Conservation (phyloP, 2,329 filamentous ascomycete genomes). For the Penicillium sp. region DNA sequence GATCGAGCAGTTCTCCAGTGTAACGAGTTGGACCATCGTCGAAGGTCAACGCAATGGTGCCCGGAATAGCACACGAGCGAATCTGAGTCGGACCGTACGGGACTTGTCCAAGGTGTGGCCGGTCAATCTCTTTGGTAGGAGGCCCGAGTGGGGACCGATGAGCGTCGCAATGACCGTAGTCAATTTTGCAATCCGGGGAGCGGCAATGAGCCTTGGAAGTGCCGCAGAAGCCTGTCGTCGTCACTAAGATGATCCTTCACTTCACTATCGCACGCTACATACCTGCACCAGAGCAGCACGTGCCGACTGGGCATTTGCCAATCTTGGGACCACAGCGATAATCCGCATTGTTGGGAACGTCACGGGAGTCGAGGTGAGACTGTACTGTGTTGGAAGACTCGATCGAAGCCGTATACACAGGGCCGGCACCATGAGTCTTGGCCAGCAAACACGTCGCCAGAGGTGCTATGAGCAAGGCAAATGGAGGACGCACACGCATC, state of each 20-base stretch:
- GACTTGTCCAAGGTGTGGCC: conserved; percentile 38
- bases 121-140: conserved; percentile 36
- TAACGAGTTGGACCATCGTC: conserved; percentile 68
- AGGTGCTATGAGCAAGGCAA: not conserved
- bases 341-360: conserved; percentile 16
- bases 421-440: not conserved
- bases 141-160: conserved; percentile 36
- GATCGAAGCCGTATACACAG: conserved; percentile 3
- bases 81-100: conserved; percentile 40
- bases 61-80: conserved; percentile 48
- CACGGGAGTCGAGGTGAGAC: conserved; percentile 15
- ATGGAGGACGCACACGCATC: conserved; percentile 1
- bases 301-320: conserved; percentile 36
- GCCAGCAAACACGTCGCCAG: conserved; percentile 13
- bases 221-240: conserved; percentile 40
- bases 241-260: not conserved
- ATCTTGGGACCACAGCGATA: conserved; percentile 37
- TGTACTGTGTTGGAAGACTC: not conserved
- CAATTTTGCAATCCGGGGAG: conserved; percentile 44
- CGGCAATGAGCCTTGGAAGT: conserved; percentile 39
- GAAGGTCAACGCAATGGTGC: conserved; percentile 66
- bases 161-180: conserved; percentile 44
- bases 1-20: conserved; percentile 63
- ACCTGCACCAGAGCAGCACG: conserved; percentile 45
- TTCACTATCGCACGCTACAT: conserved; percentile 7